Evolutionary conservation across 2,329 filamentous ascomycete species (phyloP).

Genomic region (Apiospora aurea): DNA sequence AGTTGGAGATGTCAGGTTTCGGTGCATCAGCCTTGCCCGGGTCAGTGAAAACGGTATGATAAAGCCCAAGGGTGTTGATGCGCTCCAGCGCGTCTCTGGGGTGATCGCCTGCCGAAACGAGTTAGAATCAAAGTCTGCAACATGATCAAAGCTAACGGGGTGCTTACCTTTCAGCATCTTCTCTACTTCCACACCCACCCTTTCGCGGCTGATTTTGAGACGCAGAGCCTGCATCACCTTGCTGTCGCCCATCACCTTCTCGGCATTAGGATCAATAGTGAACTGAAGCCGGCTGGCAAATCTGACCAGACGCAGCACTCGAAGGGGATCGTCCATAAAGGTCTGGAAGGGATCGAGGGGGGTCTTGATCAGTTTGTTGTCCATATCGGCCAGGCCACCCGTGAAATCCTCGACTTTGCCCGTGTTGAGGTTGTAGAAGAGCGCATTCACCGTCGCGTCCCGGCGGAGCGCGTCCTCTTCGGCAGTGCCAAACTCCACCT

Average conservation of each 20-base stretch:
- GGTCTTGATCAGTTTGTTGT: conserved; percentile 76
- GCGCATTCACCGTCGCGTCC: conserved; percentile 92
- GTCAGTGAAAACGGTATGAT: conserved; percentile 77
- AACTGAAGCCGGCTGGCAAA: conserved; percentile 89
- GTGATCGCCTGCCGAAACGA: conserved; percentile 36
- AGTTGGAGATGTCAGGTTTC: conserved; percentile 64
- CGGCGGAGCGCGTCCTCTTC: conserved; percentile 88
- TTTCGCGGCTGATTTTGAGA: conserved; percentile 89
- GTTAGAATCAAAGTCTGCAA: background rate
- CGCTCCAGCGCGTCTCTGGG: conserved; percentile 62
- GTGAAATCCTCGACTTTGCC: conserved; percentile 86
- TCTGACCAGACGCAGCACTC: conserved; percentile 84
- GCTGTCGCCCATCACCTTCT: conserved; percentile 77
- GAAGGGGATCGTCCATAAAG: conserved; percentile 91
- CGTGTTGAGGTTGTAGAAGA: conserved; percentile 93
- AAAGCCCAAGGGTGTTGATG: conserved; percentile 72
- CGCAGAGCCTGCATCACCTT: conserved; percentile 81
- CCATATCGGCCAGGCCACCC: conserved; percentile 78
- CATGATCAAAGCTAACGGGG: background rate
- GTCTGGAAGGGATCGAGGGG: conserved; percentile 89
- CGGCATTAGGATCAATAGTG: conserved; percentile 73
- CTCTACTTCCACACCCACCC: conserved; percentile 85
- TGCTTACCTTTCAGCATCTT: conserved; percentile 82
- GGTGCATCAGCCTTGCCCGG: conserved; percentile 61
- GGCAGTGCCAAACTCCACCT: conserved; percentile 92